Evolutionary conservation across 2,329 filamentous ascomycete genomes (phyloP).

Genomic region (Hymenoscyphus occultus): DNA sequence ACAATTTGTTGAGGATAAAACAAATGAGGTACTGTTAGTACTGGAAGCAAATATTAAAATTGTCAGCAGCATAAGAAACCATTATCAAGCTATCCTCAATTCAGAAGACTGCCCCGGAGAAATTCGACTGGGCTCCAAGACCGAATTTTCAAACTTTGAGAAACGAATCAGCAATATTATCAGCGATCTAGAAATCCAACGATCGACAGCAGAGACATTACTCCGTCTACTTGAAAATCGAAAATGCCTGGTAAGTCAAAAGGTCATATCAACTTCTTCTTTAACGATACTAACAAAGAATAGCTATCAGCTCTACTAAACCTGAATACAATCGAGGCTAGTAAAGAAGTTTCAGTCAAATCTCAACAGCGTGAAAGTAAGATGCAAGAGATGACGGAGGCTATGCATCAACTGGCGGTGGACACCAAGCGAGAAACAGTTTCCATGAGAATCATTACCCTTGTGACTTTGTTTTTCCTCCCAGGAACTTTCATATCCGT

Average conservation of each 20-base stretch:
- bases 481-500: conserved; percentile 42
- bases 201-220: neutral
- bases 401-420: conserved; percentile 35
- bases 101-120: neutral
- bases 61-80: neutral
- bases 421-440: conserved; percentile 40
- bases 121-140: neutral
- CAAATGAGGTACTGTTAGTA: neutral
- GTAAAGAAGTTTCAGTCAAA: neutral
- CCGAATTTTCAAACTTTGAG: neutral
- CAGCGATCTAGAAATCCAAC: neutral
- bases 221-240: neutral
- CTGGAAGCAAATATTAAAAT: neutral
- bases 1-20: neutral
- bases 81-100: neutral
- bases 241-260: neutral
- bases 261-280: too few relatives aligned
- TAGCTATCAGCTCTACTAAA: too few relatives aligned
- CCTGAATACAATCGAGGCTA: neutral
- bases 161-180: neutral
- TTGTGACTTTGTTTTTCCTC: conserved; percentile 41
- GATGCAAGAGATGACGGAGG: neutral
- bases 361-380: neutral
- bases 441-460: conserved; percentile 41
- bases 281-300: too few relatives aligned